These are phyloP conservation scores for Eremochloa ophiuroides DNA, from an alignment of 176 grass and related monocot genomes.

Conservation along the genomic window DNA sequence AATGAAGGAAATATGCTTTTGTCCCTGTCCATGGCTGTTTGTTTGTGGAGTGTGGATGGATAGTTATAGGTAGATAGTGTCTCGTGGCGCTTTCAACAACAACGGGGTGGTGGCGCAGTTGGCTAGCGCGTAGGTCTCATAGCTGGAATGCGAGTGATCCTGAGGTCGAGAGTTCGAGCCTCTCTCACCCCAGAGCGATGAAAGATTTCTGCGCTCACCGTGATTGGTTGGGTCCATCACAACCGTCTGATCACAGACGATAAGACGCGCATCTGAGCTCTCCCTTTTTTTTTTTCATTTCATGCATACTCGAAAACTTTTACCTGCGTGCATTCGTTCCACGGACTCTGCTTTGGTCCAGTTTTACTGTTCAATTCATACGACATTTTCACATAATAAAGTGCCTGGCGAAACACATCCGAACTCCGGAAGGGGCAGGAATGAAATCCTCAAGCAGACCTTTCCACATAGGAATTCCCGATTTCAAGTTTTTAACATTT, in stretches of 20 bases:
- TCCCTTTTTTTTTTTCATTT: not conserved
- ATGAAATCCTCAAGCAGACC: too few species aligned
- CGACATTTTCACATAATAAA: too few species aligned
- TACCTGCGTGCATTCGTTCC: too few species aligned
- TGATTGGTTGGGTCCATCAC: slow-evolving; percentile 27
- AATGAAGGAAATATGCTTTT: not conserved
- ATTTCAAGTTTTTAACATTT: too few species aligned
- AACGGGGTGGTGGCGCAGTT: slow-evolving; percentile 45
- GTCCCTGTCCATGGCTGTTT: not conserved
- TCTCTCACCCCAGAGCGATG: slow-evolving; percentile 52
- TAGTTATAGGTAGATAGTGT: too few species aligned
- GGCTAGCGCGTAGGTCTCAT: slow-evolving; percentile 43
- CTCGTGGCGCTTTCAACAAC: not conserved
- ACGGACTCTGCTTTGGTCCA: too few species aligned
- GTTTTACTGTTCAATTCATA: too few species aligned
- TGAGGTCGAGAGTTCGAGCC: slow-evolving; percentile 82
- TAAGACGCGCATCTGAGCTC: slow-evolving; percentile 9
- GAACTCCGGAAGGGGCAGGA: too few species aligned
- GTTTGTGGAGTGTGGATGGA: not conserved
- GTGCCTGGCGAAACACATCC: too few species aligned
- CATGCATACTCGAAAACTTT: too few species aligned
- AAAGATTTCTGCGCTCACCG: not conserved
- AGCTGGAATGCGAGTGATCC: slow-evolving; percentile 41
- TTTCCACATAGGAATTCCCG: too few species aligned
- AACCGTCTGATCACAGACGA: not conserved